These are phyloP conservation scores for Telopea speciosissima DNA, from an alignment of 177 flowering plant genomes.

Conservation along the genomic window DNA sequence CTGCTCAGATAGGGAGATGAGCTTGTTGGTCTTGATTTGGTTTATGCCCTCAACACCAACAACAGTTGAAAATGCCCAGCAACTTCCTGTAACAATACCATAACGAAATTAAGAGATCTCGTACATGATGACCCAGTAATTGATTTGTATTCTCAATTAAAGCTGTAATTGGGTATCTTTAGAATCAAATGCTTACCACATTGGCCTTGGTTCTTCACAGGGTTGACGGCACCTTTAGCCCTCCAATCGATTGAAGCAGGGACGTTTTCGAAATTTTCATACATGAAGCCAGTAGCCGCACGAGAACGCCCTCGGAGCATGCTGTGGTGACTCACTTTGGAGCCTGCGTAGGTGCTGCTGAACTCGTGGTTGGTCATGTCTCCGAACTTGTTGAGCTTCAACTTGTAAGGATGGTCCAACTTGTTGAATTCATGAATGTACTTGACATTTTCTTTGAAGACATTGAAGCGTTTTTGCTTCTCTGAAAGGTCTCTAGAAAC, in stretches of 20 bases:
- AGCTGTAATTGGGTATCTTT: too few species aligned
- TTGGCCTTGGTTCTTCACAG: not conserved
- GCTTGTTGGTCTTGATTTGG: too few species aligned
- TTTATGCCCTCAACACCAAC: not conserved
- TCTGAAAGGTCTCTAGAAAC: constrained; percentile 26
- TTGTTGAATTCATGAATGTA: constrained; percentile 9
- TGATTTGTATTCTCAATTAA: too few species aligned
- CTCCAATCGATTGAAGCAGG: constrained; percentile 46
- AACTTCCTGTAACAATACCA: constrained; percentile 28
- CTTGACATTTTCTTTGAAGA: constrained; percentile 39
- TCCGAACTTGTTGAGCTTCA: not conserved
- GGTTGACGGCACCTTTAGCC: constrained; percentile 40
- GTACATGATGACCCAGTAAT: too few species aligned
- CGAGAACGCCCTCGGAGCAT: not conserved
- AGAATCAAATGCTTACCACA: constrained; percentile 30
- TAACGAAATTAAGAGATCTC: too few species aligned
- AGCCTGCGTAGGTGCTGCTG: constrained; percentile 18
- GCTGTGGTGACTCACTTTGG: constrained; percentile 21
- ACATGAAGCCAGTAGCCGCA: not conserved
- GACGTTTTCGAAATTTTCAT: constrained; percentile 21
- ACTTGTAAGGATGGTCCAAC: not conserved
- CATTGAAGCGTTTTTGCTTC: constrained; percentile 43
- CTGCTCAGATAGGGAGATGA: too few species aligned
- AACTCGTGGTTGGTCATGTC: not conserved
- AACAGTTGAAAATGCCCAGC: constrained; percentile 20